Percentiles rank a stretch among this genome's conserved stretches.
phyloP scores from a whole-genome alignment of 768 basidiomycete species.

The Termitomyces sp. region DNA sequence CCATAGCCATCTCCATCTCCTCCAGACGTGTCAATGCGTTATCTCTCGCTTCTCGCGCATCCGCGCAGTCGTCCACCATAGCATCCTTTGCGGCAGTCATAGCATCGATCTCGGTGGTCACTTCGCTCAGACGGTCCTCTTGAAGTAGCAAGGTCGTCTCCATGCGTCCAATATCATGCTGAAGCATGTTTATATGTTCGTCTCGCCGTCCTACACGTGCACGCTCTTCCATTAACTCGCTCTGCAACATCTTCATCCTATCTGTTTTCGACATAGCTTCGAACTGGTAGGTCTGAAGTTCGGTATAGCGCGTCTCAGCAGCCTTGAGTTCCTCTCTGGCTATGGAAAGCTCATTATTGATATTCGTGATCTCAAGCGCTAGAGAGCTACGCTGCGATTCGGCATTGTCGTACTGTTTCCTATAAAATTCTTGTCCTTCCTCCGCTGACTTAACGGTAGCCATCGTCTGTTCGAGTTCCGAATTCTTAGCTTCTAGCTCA shows the following conservation, averaged over 20 bases:
- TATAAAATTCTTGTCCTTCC: constrained; percentile 34
- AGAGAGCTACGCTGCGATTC: constrained; percentile 68
- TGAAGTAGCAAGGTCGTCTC: constrained; percentile 72
- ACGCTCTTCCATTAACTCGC: constrained; percentile 69
- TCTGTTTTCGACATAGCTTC: constrained; percentile 55
- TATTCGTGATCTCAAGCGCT: constrained; percentile 55
- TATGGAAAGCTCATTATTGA: constrained; percentile 51
- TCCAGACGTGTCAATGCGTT: constrained; percentile 53
- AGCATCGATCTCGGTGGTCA: constrained; percentile 65
- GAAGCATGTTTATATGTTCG: constrained; percentile 73
- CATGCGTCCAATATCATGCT: constrained; percentile 72
- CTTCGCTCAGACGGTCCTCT: constrained; percentile 69
- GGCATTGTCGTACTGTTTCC: constrained; percentile 44
- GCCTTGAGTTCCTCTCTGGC: constrained; percentile 50
- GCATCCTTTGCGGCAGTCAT: constrained; percentile 64
- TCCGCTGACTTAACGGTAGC: constrained; percentile 22
- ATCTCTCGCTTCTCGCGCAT: constrained; percentile 70
- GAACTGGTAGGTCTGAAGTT: constrained; percentile 63
- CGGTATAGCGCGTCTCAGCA: constrained; percentile 56
- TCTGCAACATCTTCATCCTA: constrained; percentile 48
- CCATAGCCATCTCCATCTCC: constrained; percentile 57
- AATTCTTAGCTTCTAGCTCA: constrained; percentile 27
- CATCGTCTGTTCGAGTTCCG: constrained; percentile 25
- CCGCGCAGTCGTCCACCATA: constrained; percentile 82
- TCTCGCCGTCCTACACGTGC: constrained; percentile 57